phyloP scores from a whole-genome alignment of 2,329 filamentous ascomycete genomes.

The Calonectria pauciramosa region DNA sequence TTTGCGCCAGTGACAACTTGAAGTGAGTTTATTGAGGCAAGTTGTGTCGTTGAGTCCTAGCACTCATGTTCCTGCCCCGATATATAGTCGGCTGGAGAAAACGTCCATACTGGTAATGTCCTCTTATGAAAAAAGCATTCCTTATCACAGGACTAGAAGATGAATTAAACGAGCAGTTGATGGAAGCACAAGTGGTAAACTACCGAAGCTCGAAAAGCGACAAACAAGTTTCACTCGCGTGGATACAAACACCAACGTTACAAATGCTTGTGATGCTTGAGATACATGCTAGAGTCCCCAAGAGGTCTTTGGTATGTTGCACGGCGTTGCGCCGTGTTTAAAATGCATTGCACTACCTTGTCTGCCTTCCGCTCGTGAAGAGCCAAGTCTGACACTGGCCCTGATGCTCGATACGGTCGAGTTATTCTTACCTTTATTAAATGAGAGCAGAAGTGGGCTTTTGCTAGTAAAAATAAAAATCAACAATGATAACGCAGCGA shows the following conservation, averaged over 20 bases:
- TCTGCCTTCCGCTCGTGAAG: neutral
- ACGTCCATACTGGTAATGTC: rapidly evolving
- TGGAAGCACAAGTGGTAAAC: neutral
- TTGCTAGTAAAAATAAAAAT: neutral
- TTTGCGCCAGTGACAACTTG: neutral
- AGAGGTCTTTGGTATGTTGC: neutral
- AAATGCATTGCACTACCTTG: neutral
- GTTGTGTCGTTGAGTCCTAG: neutral
- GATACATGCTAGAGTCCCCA: neutral
- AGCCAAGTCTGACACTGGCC: neutral
- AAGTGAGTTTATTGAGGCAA: neutral
- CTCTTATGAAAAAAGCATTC: neutral
- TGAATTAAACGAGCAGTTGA: neutral
- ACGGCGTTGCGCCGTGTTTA: neutral
- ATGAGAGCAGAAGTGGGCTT: neutral
- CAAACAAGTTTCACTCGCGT: neutral
- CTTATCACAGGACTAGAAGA: rapidly evolving
- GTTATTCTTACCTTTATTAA: neutral
- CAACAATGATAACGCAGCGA: neutral
- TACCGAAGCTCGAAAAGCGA: neutral
- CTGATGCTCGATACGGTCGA: neutral
- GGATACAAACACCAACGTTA: neutral
- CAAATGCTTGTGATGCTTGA: neutral
- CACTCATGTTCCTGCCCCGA: no score
- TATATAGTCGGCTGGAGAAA: neutral